Percentiles rank a stretch among this genome's conserved stretches.
These are phyloP conservation scores for Saussurea involucrata DNA, from an alignment of 129 eudicot genomes.

Conservation along the genomic window DNA sequence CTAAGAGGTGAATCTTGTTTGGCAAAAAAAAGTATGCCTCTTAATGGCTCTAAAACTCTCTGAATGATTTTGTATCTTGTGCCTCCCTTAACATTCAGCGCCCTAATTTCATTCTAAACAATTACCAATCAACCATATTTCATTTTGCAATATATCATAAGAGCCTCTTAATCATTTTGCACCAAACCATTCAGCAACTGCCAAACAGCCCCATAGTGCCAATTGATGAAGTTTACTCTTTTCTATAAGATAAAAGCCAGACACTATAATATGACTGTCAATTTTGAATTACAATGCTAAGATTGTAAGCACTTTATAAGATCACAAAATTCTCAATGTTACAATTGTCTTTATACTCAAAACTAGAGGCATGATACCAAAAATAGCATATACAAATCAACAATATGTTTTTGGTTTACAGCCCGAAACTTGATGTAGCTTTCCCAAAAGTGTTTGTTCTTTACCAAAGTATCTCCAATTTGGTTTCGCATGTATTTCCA, in stretches of 20 bases:
- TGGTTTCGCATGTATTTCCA: background rate
- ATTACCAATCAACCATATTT: too few relatives aligned
- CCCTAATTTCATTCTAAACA: too few relatives aligned
- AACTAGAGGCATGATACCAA: background rate
- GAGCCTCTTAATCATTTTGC: too few relatives aligned
- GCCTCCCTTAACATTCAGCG: too few relatives aligned
- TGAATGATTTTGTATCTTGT: too few relatives aligned
- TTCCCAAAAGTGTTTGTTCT: background rate
- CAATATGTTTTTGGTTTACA: background rate
- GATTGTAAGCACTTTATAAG: background rate
- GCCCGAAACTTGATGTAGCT: slow-evolving; percentile 1
- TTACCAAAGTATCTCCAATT: background rate
- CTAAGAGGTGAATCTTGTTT: too few relatives aligned
- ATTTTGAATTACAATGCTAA: background rate
- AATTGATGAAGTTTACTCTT: background rate
- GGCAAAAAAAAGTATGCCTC: too few relatives aligned
- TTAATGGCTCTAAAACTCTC: too few relatives aligned
- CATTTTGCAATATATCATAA: too few relatives aligned
- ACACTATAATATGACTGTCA: background rate
- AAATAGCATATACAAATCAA: background rate
- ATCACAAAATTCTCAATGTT: slow-evolving; percentile 11
- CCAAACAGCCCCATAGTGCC: too few relatives aligned
- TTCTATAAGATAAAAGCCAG: background rate
- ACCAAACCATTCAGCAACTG: too few relatives aligned
- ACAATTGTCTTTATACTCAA: background rate